These are phyloP conservation scores for Ogataea kodamae DNA, from an alignment of 805 yeast genomes.

Conservation along the genomic window DNA sequence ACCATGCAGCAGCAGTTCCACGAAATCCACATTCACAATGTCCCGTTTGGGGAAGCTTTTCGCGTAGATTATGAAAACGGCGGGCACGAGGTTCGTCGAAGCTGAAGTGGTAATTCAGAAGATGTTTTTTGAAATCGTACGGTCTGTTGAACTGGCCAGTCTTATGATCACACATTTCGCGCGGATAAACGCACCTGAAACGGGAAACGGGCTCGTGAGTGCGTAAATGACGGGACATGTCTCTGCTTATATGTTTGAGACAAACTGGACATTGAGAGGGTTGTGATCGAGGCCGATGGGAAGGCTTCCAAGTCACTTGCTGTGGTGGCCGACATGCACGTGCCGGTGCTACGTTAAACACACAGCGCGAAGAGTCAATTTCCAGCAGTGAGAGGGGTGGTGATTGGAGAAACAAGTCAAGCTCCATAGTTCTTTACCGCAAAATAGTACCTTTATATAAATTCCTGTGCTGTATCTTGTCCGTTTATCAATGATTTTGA, in stretches of 20 bases:
- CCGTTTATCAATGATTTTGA: no score
- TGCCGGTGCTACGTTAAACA: no score
- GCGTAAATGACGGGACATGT: slow-evolving; percentile 58
- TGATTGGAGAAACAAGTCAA: no score
- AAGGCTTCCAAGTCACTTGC: no score
- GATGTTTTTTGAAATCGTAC: slow-evolving; percentile 64
- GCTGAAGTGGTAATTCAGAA: slow-evolving; percentile 55
- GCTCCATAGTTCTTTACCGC: no score
- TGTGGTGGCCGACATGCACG: no score
- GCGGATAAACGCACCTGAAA: slow-evolving; percentile 57
- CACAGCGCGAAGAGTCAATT: no score
- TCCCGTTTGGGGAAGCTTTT: slow-evolving; percentile 50
- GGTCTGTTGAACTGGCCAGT: slow-evolving; percentile 64
- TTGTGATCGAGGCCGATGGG: slow-evolving; percentile 1
- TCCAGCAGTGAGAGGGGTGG: no score
- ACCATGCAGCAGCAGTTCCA: slow-evolving; percentile 52
- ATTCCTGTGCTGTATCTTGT: no score
- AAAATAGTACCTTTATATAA: no score
- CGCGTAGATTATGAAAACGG: slow-evolving; percentile 47
- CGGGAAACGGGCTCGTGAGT: slow-evolving; percentile 57
- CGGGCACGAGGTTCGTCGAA: slow-evolving; percentile 47
- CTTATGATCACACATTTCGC: slow-evolving; percentile 52
- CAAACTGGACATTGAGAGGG: slow-evolving; percentile 45
- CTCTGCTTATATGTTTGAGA: slow-evolving; percentile 52
- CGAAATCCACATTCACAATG: slow-evolving; percentile 51